These are phyloP conservation scores for Monilinia vaccinii-corymbosi DNA, from an alignment of 2,329 filamentous ascomycete species.

Conservation along the genomic window DNA sequence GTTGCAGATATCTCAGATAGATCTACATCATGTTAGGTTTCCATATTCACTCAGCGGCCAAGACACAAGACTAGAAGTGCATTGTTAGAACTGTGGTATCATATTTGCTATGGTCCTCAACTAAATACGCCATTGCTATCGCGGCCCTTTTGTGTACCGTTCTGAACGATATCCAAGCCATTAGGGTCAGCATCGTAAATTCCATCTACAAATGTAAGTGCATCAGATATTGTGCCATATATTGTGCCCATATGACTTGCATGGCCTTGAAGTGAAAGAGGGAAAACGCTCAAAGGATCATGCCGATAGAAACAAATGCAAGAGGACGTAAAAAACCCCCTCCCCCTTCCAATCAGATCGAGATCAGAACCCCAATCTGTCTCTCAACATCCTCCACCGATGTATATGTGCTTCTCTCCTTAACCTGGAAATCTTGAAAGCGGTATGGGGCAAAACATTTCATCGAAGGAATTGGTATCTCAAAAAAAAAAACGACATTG, in stretches of 20 bases:
- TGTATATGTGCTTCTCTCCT: neutral
- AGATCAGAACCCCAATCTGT: neutral
- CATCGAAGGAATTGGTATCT: slow-evolving; percentile 5
- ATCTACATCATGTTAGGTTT: neutral
- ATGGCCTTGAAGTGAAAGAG: neutral
- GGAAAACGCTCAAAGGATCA: neutral
- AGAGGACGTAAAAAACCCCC: neutral
- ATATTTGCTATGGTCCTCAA: neutral
- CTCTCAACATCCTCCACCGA: neutral
- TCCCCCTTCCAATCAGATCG: neutral
- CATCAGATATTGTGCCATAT: slow-evolving; percentile 5
- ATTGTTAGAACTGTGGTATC: neutral
- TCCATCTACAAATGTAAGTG: slow-evolving; percentile 5
- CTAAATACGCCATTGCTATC: slow-evolving; percentile 1
- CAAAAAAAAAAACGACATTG: slow-evolving; percentile 9
- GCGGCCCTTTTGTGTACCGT: slow-evolving; percentile 4
- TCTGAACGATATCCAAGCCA: neutral
- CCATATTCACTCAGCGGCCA: too few relatives aligned
- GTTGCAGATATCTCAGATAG: too few relatives aligned
- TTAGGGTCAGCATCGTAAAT: neutral
- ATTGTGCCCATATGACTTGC: neutral
- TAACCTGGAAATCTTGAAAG: neutral
- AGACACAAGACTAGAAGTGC: too few relatives aligned
- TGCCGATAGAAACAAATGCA: neutral
- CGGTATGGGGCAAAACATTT: neutral